phyloP scores from a whole-genome alignment of 2,329 filamentous ascomycete genomes.

The Trichoderma citrinoviride region DNA sequence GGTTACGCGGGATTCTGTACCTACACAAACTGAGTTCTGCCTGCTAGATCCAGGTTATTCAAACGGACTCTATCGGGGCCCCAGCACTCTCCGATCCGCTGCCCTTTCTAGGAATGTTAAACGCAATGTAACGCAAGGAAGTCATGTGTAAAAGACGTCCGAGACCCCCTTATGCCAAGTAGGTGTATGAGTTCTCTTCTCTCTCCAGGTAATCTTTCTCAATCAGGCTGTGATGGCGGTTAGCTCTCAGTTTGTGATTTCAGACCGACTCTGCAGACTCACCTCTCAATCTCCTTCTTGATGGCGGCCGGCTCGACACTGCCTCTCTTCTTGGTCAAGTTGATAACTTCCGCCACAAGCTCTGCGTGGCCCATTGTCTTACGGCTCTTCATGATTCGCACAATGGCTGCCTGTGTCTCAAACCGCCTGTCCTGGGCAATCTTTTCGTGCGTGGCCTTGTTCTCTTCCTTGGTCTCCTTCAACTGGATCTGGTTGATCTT shows the following conservation, averaged over 20 bases:
- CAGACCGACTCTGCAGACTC: slow-evolving; percentile 36
- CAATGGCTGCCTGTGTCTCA: slow-evolving; percentile 95
- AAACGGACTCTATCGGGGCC: not conserved
- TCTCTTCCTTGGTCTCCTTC: slow-evolving; percentile 93
- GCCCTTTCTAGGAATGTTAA: not conserved
- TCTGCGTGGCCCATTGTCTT: slow-evolving; percentile 86
- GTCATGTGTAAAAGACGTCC: not conserved
- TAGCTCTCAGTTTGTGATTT: not conserved
- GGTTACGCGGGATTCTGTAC: not conserved
- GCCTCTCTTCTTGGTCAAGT: slow-evolving; percentile 80
- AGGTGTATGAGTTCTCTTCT: slow-evolving; percentile 67
- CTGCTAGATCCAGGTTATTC: not conserved
- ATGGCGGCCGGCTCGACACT: slow-evolving; percentile 83
- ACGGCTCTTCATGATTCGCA: slow-evolving; percentile 92
- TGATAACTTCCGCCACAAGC: slow-evolving; percentile 87
- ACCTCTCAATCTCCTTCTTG: slow-evolving; percentile 97
- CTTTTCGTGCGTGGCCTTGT: slow-evolving; percentile 87
- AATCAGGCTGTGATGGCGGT: slow-evolving; percentile 61
- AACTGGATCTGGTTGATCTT: slow-evolving; percentile 99
- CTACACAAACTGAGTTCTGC: not conserved
- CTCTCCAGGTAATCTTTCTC: slow-evolving; percentile 93
- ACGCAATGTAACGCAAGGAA: not conserved
- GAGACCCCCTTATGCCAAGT: slow-evolving; percentile 56
- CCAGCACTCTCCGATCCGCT: not conserved
- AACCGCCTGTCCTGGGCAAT: slow-evolving; percentile 88